Base-by-base conservation (phyloP, 495 filamentous ascomycete genomes). In the Aspergillus asperescens region DNA sequence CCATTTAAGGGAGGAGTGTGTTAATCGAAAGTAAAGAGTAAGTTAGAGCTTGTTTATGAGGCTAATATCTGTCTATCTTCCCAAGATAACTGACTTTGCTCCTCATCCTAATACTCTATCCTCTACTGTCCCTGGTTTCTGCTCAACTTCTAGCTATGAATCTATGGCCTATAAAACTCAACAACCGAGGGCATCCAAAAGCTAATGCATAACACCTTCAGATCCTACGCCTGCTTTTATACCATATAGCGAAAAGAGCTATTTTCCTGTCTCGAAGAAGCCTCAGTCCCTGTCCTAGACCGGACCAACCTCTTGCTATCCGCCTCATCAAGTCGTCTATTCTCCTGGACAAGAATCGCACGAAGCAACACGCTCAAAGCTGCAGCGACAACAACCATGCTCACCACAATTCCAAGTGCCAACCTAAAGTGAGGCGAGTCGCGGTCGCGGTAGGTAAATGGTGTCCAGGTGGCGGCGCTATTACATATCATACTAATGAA, bases 401-500 rank as follows among this genome's bases (percentile, higher is more conserved):
- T 70, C 29, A 70, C 65, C 39, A 65, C 69, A 2, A 68, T 47
- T 6, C 67, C 63, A 40, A 77, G 56, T 5, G 66, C 69, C 6
- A 57, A 57, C 0, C 59, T 41, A 61, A 68, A 67, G 49, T 66
- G 46, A 19, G 64, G 66, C 20, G 37, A 49, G 22, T 59, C 58
- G 43, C 55, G 28, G n/a, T 46, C 12, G 43, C 59, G 65, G 51
- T 76, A 75, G 15, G 69, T 75, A 48, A 69, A 74, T 3, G 70
- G 66, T 3, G 71, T 71, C 66, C 68, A 75, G 49, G 72, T 71
- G 12, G 56, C 59, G 16, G 71, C 66, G 7, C 63, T 62, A 46
- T 74, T 72, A 13, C 63, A 67, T 15, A 72, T 48, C 6, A 61
- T 58, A 56, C 71, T 72, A 39, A 74, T 68, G 48, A 72, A 67